Conservation (phyloP, 257 asterid genomes). For the Capsicum pubescens region DNA sequence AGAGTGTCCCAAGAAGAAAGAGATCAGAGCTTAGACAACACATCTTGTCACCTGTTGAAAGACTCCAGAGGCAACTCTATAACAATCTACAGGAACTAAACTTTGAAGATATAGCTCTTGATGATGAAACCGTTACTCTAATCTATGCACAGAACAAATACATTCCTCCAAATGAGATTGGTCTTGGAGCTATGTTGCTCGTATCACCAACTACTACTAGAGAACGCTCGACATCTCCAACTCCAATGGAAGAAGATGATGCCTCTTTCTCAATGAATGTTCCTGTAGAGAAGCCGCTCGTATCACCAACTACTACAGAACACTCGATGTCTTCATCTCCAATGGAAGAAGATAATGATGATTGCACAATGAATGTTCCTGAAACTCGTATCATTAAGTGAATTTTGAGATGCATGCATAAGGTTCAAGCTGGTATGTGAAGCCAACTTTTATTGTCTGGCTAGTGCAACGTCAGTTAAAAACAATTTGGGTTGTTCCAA, state of each 20-base stretch:
- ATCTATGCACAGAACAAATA: slow-evolving; percentile 39
- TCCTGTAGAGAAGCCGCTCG: not conserved
- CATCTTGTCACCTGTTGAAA: slow-evolving; percentile 41
- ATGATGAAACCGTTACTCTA: slow-evolving; percentile 36
- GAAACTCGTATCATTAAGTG: slow-evolving; percentile 19
- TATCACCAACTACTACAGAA: slow-evolving; percentile 25
- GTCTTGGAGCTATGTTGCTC: slow-evolving; percentile 52
- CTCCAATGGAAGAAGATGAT: not conserved
- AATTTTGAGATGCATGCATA: not conserved
- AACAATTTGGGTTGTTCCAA: not conserved
- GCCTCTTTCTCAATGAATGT: slow-evolving; percentile 2
- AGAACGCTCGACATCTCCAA: slow-evolving; percentile 16
- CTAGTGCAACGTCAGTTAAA: not conserved
- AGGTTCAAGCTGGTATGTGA: not conserved
- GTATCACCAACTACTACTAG: slow-evolving; percentile 21
- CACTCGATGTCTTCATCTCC: not conserved
- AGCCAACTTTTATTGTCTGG: not conserved
- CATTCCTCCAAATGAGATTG: slow-evolving; percentile 57
- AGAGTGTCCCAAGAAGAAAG: slow-evolving; percentile 41
- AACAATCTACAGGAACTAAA: slow-evolving; percentile 11
- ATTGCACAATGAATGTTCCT: slow-evolving; percentile 18
- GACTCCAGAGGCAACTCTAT: slow-evolving; percentile 38
- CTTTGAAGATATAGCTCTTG: not conserved
- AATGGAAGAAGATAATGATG: not conserved
- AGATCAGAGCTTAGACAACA: slow-evolving; percentile 46